Evolutionary conservation across 2,329 filamentous ascomycete genomes (phyloP).

Genomic region (Bipolaris oryzae): DNA sequence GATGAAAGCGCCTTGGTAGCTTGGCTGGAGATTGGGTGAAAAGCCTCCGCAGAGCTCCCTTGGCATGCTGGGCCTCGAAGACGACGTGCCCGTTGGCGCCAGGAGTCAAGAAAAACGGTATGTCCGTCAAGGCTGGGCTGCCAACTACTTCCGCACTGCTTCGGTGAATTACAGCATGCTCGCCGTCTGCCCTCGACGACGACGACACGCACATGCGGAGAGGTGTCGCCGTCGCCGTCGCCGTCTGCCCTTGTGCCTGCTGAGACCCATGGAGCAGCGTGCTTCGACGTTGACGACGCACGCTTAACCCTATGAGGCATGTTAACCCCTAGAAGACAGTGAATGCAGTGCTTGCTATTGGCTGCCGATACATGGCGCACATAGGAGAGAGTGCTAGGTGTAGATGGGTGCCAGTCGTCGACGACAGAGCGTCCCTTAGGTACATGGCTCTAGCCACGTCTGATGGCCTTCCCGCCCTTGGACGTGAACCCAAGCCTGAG

Average conservation of each 20-base stretch:
- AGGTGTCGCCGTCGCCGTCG: background rate
- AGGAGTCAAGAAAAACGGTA: slow-evolving; percentile 1
- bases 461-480: slow-evolving; percentile 5
- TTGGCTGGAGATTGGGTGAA: background rate
- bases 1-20: background rate
- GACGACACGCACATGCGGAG: too few species aligned
- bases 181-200: too few species aligned
- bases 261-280: slow-evolving; percentile 15
- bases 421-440: slow-evolving; percentile 4
- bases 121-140: background rate
- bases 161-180: too few species aligned
- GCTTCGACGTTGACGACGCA: slow-evolving; percentile 7
- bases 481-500: slow-evolving; percentile 2
- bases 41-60: background rate
- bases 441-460: slow-evolving; percentile 3
- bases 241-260: background rate
- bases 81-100: slow-evolving; percentile 7
- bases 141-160: too few species aligned
- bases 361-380: background rate
- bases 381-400: background rate
- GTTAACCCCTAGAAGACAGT: slow-evolving; percentile 15
- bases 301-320: slow-evolving; percentile 22
- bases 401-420: background rate
- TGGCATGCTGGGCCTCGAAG: background rate
- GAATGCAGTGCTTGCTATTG: background rate